Evolutionary conservation across 106 monocot genomes (phyloP).

Genomic region (Amphibolis antarctica): DNA sequence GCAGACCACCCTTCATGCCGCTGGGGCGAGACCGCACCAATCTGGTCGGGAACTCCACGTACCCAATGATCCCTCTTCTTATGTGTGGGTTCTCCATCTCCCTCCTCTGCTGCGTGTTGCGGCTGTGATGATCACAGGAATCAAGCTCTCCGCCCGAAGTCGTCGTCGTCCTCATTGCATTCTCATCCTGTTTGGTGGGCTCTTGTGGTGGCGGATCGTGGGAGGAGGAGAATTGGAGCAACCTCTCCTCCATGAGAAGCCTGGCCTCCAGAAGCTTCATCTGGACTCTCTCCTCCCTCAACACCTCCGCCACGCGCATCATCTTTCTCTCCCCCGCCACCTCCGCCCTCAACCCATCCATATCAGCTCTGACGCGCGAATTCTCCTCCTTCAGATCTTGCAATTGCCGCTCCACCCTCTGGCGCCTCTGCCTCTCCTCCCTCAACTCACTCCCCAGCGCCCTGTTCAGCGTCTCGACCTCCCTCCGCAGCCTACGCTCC

Average conservation of each 20-base stretch:
- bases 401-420: neutral
- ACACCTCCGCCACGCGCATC: slow-evolving; percentile 11
- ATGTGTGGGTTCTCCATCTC: slow-evolving; percentile 84
- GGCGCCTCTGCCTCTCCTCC: slow-evolving; percentile 10
- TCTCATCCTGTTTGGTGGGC: neutral
- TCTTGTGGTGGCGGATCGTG: neutral
- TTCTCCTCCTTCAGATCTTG: slow-evolving; percentile 5
- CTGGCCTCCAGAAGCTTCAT: slow-evolving; percentile 16
- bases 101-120: slow-evolving; percentile 6
- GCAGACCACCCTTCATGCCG: slow-evolving; percentile 4
- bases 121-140: neutral
- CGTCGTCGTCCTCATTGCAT: neutral
- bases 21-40: slow-evolving; percentile 12
- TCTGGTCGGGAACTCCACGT: slow-evolving; percentile 59
- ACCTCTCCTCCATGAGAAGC: slow-evolving; percentile 6
- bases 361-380: neutral
- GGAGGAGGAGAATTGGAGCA: neutral
- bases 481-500: slow-evolving; percentile 16
- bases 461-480: slow-evolving; percentile 14
- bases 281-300: slow-evolving; percentile 18
- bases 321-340: slow-evolving; percentile 16
- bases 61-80: slow-evolving; percentile 73
- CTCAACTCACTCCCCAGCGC: neutral
- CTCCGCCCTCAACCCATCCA: slow-evolving; percentile 2
- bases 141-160: neutral